Conservation (phyloP, 2,329 filamentous ascomycete genomes). For the Paracoccidioides brasiliensis region DNA sequence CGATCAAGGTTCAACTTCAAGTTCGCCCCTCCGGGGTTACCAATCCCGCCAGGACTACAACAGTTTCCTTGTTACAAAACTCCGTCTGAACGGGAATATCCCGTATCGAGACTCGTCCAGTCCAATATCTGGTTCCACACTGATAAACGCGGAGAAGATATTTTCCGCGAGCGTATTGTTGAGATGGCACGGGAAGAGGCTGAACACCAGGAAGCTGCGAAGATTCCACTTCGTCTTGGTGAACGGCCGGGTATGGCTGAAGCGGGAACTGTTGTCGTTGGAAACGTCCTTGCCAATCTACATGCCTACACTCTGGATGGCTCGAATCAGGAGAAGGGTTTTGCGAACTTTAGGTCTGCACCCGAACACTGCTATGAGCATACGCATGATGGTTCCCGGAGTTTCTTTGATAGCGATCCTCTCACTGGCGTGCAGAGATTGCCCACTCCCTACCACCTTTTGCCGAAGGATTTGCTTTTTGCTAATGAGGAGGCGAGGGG, state of each 20-base stretch:
- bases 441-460: neutral
- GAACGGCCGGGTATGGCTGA: conserved; percentile 2
- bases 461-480: neutral
- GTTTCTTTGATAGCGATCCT: conserved; percentile 6
- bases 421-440: conserved; percentile 3
- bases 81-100: neutral
- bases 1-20: neutral
- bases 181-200: conserved; percentile 4
- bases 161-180: conserved; percentile 5
- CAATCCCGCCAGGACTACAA: neutral
- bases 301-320: conserved; percentile 6
- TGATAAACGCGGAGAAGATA: conserved; percentile 6
- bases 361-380: conserved; percentile 5
- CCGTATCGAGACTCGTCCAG: conserved; percentile 3
- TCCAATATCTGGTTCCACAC: conserved; percentile 8
- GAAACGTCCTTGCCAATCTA: conserved; percentile 8
- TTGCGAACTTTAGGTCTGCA: conserved; percentile 9
- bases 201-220: neutral
- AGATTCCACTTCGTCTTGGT: neutral
- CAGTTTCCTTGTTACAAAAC: neutral
- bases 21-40: conserved; percentile 6
- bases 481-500: neutral
- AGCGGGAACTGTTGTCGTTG: conserved; percentile 5
- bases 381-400: conserved; percentile 2
- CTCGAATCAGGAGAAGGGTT: conserved; percentile 5